A percentile compares a stretch with the other conserved stretches of the same genome.
Evolutionary conservation across 495 filamentous ascomycete species (phyloP).

Genomic region (Penicillium coffeae): DNA sequence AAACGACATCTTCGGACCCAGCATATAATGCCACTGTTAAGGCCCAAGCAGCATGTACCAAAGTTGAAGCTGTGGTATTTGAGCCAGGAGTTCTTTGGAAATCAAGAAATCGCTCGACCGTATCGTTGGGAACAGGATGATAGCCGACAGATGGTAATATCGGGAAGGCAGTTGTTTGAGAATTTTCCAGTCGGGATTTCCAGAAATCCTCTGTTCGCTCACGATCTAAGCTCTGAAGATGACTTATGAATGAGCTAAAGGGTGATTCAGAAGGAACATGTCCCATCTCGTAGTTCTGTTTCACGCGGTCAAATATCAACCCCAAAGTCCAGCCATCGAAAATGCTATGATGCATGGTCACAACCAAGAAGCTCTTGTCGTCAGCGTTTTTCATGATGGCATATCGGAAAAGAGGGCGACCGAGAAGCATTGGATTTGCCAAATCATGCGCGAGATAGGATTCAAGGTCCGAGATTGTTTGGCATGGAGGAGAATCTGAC

Average conservation of each 20-base stretch:
- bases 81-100: background rate
- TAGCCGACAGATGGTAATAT: background rate
- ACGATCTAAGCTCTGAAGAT: no score
- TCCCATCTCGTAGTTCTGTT: background rate
- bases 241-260: background rate
- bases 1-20: background rate
- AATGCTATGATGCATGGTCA: constrained; percentile 1
- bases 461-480: background rate
- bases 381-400: background rate
- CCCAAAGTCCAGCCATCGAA: background rate
- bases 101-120: background rate
- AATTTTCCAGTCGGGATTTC: no score
- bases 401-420: background rate
- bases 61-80: background rate
- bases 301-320: background rate
- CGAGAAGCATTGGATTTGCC: background rate
- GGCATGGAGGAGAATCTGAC: background rate
- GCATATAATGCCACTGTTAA: background rate
- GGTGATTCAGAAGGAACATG: background rate
- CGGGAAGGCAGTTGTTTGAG: no score
- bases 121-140: background rate
- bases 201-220: no score
- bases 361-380: background rate
- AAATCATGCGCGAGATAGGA: background rate
- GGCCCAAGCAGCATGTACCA: background rate